These are phyloP conservation scores for Arthrobotrys sinensis DNA, from an alignment of 2,329 filamentous ascomycete species.

Conservation along the genomic window DNA sequence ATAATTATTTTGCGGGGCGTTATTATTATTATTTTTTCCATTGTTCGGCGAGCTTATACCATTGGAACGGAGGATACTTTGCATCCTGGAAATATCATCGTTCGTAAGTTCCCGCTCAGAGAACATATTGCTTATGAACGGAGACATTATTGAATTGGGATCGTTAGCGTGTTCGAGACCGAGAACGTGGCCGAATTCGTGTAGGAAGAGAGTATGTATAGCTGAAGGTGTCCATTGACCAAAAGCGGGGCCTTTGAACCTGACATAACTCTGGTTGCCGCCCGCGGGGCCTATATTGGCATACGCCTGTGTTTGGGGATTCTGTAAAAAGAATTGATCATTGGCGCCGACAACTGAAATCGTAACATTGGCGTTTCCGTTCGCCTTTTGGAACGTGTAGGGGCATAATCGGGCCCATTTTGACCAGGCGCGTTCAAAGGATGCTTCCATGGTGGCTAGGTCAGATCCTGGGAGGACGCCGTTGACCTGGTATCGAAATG, in stretches of 20 bases:
- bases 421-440: conserved; percentile 32
- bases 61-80: neutral
- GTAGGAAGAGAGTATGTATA: conserved; percentile 41
- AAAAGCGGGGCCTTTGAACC: conserved; percentile 22
- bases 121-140: conserved; percentile 34
- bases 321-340: conserved; percentile 20
- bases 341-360: conserved; percentile 36
- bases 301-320: conserved; percentile 34
- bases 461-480: conserved; percentile 39
- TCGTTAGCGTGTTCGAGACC: conserved; percentile 18
- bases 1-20: neutral
- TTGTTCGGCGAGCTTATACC: conserved; percentile 1
- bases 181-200: conserved; percentile 46
- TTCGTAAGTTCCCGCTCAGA: conserved; percentile 24
- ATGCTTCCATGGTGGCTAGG: conserved; percentile 33
- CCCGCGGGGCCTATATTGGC: conserved; percentile 9
- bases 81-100: conserved; percentile 31
- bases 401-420: conserved; percentile 37
- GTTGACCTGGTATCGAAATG: conserved; percentile 38
- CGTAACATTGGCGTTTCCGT: conserved; percentile 20
- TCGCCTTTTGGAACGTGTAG: conserved; percentile 42
- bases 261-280: conserved; percentile 15
- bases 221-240: conserved; percentile 10
- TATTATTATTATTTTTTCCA: conserved; percentile 13
- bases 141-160: conserved; percentile 21